Evolutionary conservation across 2,329 filamentous ascomycete genomes (phyloP), one percentile per base, ranked within the genome.

Genomic region (Arthrocladium fulminans): DNA sequence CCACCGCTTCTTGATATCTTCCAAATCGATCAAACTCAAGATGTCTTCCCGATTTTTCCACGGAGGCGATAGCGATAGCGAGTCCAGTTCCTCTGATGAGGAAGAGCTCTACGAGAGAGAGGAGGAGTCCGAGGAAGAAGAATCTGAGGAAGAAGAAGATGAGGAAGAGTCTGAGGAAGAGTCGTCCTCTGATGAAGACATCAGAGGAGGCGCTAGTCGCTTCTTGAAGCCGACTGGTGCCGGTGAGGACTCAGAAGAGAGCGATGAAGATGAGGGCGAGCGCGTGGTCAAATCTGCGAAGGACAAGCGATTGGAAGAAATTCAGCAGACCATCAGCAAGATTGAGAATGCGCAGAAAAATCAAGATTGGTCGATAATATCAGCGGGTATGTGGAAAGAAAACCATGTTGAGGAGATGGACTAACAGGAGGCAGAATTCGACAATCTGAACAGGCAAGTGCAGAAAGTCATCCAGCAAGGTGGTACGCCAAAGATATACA

Each of bases 271-370:
- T 56, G 90, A 96, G 57, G 80, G 81, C 57, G 81, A 83, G 56
- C 87, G 84, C 61, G 81, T 92, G 61, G 86, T 97, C 63, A 96
- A 94, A 79, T 96, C 88, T 69, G 89, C 90, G 63, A 97, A 97
- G 73, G 88, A 97, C 75, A 98, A 98, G 79, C 81, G 92, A 54
- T 77, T 88, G 58, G 90, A 96, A 64, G 94, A 97, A 70, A 77
- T 98, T 52, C 90, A 98, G 68, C 79, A 80, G 51, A 94, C 83
- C 37, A 86, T 97, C 63, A 84, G 85, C 67, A 73, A 85, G 63
- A 97, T 98, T 63, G 89, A 97, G 66, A 98, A 98, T 72, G 89
- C 87, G 54, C 78, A 92, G 70, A 97, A 94, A 77, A 98, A 97
- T 64, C 88, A 86, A 64, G 92, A 98, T 72, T 98, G 92, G 92